Percentiles rank a stretch among this genome's conserved stretches.
phyloP scores from a whole-genome alignment of 192 early-diverging fungal species.

The Backusella westeae region DNA sequence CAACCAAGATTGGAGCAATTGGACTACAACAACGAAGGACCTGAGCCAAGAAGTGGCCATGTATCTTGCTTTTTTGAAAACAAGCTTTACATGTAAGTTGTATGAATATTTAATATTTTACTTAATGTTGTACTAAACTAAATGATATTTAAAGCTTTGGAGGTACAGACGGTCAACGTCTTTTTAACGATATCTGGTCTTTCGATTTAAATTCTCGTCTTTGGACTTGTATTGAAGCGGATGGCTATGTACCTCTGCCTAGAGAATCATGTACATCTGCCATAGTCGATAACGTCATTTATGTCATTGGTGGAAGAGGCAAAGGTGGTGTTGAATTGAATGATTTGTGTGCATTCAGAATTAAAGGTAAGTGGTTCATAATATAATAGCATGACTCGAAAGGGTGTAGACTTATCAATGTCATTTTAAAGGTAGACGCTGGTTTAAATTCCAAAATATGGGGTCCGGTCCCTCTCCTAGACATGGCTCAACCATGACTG shows the following conservation, averaged over 20 bases:
- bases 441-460: slow-evolving; percentile 51
- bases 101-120: not conserved
- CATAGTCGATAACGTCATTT: slow-evolving; percentile 48
- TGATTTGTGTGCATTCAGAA: slow-evolving; percentile 52
- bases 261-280: slow-evolving; percentile 40
- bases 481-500: slow-evolving; percentile 44
- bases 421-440: slow-evolving; percentile 40
- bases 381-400: not conserved
- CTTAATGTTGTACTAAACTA: slow-evolving; percentile 1
- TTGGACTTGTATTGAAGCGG: slow-evolving; percentile 44
- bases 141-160: slow-evolving; percentile 43
- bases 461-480: slow-evolving; percentile 40
- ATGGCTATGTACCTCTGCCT: slow-evolving; percentile 43
- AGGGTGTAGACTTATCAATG: not conserved
- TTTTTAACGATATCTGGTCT: slow-evolving; percentile 59
- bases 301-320: slow-evolving; percentile 52
- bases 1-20: slow-evolving; percentile 25
- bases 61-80: slow-evolving; percentile 27
- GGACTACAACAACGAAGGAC: slow-evolving; percentile 25
- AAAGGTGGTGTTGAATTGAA: slow-evolving; percentile 43
- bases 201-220: slow-evolving; percentile 42
- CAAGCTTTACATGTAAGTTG: slow-evolving; percentile 27
- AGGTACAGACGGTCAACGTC: slow-evolving; percentile 49
- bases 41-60: slow-evolving; percentile 28
- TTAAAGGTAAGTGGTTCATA: slow-evolving; percentile 38